These are phyloP conservation scores for Hypoxylon lenormandii DNA, from an alignment of 495 filamentous ascomycete species.

Conservation along the genomic window DNA sequence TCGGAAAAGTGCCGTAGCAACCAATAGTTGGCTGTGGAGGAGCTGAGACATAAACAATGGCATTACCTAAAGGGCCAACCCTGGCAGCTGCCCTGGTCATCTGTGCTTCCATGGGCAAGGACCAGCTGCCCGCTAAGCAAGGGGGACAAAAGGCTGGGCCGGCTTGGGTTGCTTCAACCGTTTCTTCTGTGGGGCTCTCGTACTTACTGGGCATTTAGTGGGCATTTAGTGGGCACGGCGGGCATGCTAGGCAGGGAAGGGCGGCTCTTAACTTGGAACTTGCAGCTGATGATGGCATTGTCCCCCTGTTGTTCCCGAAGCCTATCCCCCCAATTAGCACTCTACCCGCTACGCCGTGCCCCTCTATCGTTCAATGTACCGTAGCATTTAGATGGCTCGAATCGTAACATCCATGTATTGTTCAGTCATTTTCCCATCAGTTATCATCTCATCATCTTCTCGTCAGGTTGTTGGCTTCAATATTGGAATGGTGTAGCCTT, in stretches of 20 bases:
- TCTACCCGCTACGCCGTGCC: slow-evolving; percentile 27
- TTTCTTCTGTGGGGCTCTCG: slow-evolving; percentile 31
- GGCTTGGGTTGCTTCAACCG: slow-evolving; percentile 36
- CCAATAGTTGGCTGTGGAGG: slow-evolving; percentile 29
- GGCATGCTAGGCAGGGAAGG: slow-evolving; percentile 9
- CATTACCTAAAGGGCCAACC: slow-evolving; percentile 26
- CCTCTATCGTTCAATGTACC: slow-evolving; percentile 13
- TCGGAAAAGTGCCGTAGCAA: slow-evolving; percentile 35
- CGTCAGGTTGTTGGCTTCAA: slow-evolving; percentile 23
- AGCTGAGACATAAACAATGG: slow-evolving; percentile 47
- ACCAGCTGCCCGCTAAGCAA: background rate
- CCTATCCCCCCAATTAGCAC: slow-evolving; percentile 17
- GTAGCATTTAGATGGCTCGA: background rate
- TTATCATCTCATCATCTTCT: slow-evolving; percentile 1
- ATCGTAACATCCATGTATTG: background rate
- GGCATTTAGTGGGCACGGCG: slow-evolving; percentile 23
- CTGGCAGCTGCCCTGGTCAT: slow-evolving; percentile 7
- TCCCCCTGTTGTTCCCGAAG: slow-evolving; percentile 39
- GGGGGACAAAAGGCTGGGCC: slow-evolving; percentile 22
- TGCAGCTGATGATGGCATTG: slow-evolving; percentile 41
- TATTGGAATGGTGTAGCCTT: slow-evolving; percentile 7
- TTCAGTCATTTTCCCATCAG: background rate
- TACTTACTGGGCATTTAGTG: slow-evolving; percentile 26
- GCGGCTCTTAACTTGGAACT: slow-evolving; percentile 40
- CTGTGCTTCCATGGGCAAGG: slow-evolving; percentile 4